A percentile compares a stretch with the other conserved stretches of the same genome.
Conservation (phyloP, 2,329 filamentous ascomycete species). For the Lachnellula hyalina region DNA sequence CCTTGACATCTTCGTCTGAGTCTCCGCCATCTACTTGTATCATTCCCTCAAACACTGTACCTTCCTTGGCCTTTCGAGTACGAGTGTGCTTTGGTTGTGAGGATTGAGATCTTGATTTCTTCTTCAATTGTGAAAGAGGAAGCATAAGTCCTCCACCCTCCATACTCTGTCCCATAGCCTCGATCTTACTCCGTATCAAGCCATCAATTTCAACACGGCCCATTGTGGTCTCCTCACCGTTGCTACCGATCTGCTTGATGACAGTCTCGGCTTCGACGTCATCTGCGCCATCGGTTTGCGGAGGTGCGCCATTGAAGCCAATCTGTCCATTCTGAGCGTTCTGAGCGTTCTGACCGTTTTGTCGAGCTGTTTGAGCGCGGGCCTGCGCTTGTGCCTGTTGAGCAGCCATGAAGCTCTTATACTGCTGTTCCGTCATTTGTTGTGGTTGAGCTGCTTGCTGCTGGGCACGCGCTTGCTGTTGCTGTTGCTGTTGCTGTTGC, state of each 20-base stretch:
- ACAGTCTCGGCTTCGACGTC: slow-evolving; percentile 51
- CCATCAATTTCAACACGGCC: slow-evolving; percentile 61
- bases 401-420: slow-evolving; percentile 27
- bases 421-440: slow-evolving; percentile 26
- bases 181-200: slow-evolving; percentile 63
- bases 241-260: slow-evolving; percentile 50
- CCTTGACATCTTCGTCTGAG: slow-evolving; percentile 51
- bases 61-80: slow-evolving; percentile 16
- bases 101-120: slow-evolving; percentile 30
- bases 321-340: slow-evolving; percentile 24
- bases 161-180: slow-evolving; percentile 59
- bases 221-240: slow-evolving; percentile 50
- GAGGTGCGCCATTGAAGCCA: slow-evolving; percentile 8
- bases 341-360: slow-evolving; percentile 39
- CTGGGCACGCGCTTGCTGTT: slow-evolving; percentile 13
- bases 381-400: slow-evolving; percentile 33
- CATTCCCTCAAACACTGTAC: slow-evolving; percentile 6
- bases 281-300: slow-evolving; percentile 73
- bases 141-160: slow-evolving; percentile 74
- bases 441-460: slow-evolving; percentile 14
- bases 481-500: slow-evolving; percentile 31
- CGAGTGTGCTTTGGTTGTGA: slow-evolving; percentile 32
- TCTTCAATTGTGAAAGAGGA: slow-evolving; percentile 43
- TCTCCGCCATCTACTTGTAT: slow-evolving; percentile 53
- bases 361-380: slow-evolving; percentile 22